Base-by-base conservation (phyloP, 169 alveolate genomes). In the Fabrea salina region DNA sequence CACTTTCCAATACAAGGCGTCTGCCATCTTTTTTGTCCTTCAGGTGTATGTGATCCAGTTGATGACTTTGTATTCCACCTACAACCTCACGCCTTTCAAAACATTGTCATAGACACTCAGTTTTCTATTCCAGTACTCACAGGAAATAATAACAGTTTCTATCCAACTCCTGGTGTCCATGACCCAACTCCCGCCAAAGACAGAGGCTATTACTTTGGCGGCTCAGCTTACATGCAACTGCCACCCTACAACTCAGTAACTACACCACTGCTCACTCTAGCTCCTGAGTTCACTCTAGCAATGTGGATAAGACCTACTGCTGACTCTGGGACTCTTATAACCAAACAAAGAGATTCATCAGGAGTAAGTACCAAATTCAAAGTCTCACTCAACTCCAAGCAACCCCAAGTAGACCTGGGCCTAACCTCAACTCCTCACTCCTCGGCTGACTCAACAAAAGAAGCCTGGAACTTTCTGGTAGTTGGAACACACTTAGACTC, bases 171-270 rank as follows among this genome's bases (percentile, higher is more conserved):
- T 37, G 75, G 40, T 64, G 27, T 1, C 19, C 13, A 30, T 30
- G 75, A 64, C 27, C 75, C 75, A 33, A 19, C 13, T 13, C 2
- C 75, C 3, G 53, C 35, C n/a, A 64, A 16, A 16, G 16, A 64
- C 2, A 64, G 75, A 39, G 75, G 75, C 5, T 64, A 19, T 64
- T 64, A 64, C 40, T 64, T 64, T 64, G 3, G 19, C 27, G 75
- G 75, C n/a, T 16, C 4, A 2, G 44, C 75, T 64, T 64, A 64
- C 27, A 19, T 64, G 22, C 2, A 64, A 30, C 58, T 50, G n/a
- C 58, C 58, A 19, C 58, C 58, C 25, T 50, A 50, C 5, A 4
- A 25, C n/a, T 25, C 33, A 7, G 11, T n/a, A 6, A 3, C 2
- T 5, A 13, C 49, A n/a, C 53, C 53, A 11, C 11, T 19, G 5